Evolutionary conservation across 2,329 filamentous ascomycete species (phyloP).

Genomic region (Apiospora rasikravindrae): DNA sequence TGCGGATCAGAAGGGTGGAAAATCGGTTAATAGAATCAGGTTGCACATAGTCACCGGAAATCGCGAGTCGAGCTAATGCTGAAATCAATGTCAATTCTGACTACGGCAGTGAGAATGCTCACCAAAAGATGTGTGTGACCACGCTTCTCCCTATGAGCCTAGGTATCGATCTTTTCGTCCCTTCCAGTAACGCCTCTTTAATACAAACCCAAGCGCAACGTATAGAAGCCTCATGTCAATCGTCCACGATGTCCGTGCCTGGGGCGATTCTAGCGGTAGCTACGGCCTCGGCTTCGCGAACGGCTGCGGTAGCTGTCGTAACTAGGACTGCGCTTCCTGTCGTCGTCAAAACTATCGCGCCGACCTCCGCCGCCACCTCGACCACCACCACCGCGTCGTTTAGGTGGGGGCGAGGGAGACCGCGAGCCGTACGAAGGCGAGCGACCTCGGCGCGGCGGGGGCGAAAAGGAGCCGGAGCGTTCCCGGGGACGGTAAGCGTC

Average conservation of each 20-base stretch:
- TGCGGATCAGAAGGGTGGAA: background rate
- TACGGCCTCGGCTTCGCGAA: conserved; percentile 46
- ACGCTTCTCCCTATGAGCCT: conserved; percentile 4
- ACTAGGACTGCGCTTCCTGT: conserved; percentile 53
- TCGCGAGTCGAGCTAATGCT: background rate
- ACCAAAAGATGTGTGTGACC: background rate
- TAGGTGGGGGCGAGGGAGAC: conserved; percentile 47
- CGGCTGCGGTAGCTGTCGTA: conserved; percentile 51
- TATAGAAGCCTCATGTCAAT: background rate
- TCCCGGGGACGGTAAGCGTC: conserved; percentile 68
- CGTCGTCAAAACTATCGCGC: conserved; percentile 40
- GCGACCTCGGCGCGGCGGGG: conserved; percentile 47
- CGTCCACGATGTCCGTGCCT: background rate
- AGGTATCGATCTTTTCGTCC: conserved; percentile 11
- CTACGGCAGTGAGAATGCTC: conserved; percentile 11
- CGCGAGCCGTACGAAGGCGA: conserved; percentile 54
- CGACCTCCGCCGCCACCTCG: conserved; percentile 35
- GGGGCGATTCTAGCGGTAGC: conserved; percentile 35
- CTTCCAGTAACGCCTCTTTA: background rate
- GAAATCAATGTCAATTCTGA: conserved; percentile 9
- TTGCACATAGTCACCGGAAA: background rate
- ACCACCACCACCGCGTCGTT: conserved; percentile 34
- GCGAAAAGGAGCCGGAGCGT: conserved; percentile 50
- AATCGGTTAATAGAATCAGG: background rate
- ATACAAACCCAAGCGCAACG: background rate